Percentiles rank a stretch among this genome's conserved stretches.
Evolutionary conservation across 257 asterid species (phyloP).

Genomic region (Jasminum sambac): DNA sequence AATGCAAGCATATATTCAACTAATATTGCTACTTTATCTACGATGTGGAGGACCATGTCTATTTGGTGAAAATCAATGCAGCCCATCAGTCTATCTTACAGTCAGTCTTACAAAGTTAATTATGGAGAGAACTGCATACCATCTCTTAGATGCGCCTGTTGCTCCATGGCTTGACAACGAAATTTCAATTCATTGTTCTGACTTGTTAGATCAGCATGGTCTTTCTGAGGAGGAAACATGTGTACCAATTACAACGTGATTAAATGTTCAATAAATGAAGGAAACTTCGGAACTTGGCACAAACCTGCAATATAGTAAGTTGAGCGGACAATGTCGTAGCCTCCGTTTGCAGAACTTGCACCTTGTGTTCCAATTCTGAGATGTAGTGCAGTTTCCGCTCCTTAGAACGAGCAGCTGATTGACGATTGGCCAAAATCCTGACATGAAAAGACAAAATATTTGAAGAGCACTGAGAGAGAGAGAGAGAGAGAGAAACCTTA

Average conservation of each 20-base stretch:
- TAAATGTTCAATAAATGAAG: conserved; percentile 12
- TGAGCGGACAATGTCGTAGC: conserved; percentile 73
- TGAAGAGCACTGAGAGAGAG: background rate
- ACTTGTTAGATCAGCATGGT: conserved; percentile 50
- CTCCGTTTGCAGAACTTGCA: conserved; percentile 76
- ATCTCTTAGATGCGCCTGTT: conserved; percentile 82
- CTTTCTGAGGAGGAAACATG: conserved; percentile 53
- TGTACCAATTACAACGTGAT: conserved; percentile 3
- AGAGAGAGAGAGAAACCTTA: too few species aligned
- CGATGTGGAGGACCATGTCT: background rate
- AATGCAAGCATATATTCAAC: background rate
- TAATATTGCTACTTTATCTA: background rate
- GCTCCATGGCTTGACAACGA: conserved; percentile 83
- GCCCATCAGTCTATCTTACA: conserved; percentile 1
- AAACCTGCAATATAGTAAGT: conserved; percentile 68
- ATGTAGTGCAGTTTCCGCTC: conserved; percentile 89
- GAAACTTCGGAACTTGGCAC: conserved; percentile 6
- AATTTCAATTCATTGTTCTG: conserved; percentile 82
- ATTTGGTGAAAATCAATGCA: conserved; percentile 5
- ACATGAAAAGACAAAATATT: conserved; percentile 9
- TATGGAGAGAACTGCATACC: conserved; percentile 43
- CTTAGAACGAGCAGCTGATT: conserved; percentile 95
- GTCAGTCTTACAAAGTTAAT: background rate
- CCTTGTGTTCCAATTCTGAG: conserved; percentile 92
- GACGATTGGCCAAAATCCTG: conserved; percentile 92